These are phyloP conservation scores for Paxillus ammoniavirescens DNA, from an alignment of 768 basidiomycete species.

Conservation along the genomic window DNA sequence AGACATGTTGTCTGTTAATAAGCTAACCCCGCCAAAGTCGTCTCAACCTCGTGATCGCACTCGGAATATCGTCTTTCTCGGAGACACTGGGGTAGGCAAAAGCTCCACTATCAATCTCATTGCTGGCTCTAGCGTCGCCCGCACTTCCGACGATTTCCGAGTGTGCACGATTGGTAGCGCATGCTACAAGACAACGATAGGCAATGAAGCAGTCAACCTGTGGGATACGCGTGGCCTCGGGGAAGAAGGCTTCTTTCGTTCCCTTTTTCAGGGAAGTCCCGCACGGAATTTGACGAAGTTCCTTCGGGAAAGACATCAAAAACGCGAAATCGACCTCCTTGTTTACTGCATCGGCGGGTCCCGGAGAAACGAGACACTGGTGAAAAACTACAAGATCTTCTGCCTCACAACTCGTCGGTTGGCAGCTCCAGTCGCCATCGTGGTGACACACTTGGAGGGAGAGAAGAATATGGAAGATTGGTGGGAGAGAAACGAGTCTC, in stretches of 20 bases:
- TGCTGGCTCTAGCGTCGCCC: slow-evolving; percentile 7
- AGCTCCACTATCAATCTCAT: slow-evolving; percentile 28
- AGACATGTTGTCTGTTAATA: not conserved
- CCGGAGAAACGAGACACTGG: slow-evolving; percentile 26
- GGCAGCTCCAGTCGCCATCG: slow-evolving; percentile 35
- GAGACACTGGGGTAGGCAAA: slow-evolving; percentile 26
- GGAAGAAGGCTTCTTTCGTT: slow-evolving; percentile 20
- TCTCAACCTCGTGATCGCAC: not conserved
- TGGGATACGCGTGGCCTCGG: slow-evolving; percentile 42
- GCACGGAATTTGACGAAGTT: slow-evolving; percentile 19
- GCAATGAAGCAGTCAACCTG: slow-evolving; percentile 10
- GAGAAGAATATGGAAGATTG: slow-evolving; percentile 27
- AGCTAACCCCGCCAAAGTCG: not conserved
- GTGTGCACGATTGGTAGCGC: slow-evolving; percentile 15
- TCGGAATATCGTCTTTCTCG: slow-evolving; percentile 21
- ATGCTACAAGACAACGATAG: slow-evolving; percentile 6
- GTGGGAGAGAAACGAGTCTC: slow-evolving; percentile 28
- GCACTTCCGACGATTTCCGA: slow-evolving; percentile 7
- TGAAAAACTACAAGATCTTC: slow-evolving; percentile 34
- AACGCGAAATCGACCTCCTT: slow-evolving; percentile 38
- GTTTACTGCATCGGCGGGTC: slow-evolving; percentile 37
- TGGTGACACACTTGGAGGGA: slow-evolving; percentile 36
- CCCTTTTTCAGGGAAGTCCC: slow-evolving; percentile 10
- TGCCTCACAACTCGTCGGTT: slow-evolving; percentile 35
- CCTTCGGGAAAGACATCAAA: slow-evolving; percentile 17